These are phyloP conservation scores for Penstemon davidsonii DNA, from an alignment of 257 asterid species.

Conservation along the genomic window DNA sequence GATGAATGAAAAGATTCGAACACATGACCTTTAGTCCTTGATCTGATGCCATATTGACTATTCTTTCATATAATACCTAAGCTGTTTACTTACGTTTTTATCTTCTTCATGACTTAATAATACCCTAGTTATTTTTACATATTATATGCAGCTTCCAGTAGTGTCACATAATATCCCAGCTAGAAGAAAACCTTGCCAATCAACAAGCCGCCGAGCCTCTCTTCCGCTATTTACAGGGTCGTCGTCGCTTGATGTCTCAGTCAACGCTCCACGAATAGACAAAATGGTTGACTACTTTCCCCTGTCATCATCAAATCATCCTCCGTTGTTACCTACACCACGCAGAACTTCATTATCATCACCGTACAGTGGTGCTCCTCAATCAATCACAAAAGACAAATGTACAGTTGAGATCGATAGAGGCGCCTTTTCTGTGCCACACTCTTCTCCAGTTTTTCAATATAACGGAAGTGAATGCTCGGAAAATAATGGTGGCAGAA, in stretches of 20 bases:
- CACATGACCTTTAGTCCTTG: too few relatives aligned
- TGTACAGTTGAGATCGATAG: conserved; percentile 62
- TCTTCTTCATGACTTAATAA: too few relatives aligned
- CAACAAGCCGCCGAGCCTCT: too few relatives aligned
- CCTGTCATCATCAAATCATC: conserved; percentile 51
- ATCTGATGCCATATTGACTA: too few relatives aligned
- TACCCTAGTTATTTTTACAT: too few relatives aligned
- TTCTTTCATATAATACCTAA: too few relatives aligned
- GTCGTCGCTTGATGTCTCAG: conserved; percentile 33
- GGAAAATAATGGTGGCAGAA: conserved; percentile 56
- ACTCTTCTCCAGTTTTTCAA: conserved; percentile 33
- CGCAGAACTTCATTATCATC: conserved; percentile 57
- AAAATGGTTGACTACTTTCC: conserved; percentile 77
- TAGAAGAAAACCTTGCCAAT: too few relatives aligned
- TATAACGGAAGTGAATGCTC: conserved; percentile 67
- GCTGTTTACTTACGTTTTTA: too few relatives aligned
- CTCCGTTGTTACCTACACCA: conserved; percentile 14
- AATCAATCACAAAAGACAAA: conserved; percentile 75
- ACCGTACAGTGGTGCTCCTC: conserved; percentile 37
- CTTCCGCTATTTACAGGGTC: too few relatives aligned
- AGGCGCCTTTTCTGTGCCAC: conserved; percentile 37
- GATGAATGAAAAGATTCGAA: too few relatives aligned
- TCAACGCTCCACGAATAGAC: conserved; percentile 90
- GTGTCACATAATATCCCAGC: too few relatives aligned
- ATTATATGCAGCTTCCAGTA: too few relatives aligned